Evolutionary conservation across 2,329 filamentous ascomycete species (phyloP).

Genomic region (Alternaria tenuissima): DNA sequence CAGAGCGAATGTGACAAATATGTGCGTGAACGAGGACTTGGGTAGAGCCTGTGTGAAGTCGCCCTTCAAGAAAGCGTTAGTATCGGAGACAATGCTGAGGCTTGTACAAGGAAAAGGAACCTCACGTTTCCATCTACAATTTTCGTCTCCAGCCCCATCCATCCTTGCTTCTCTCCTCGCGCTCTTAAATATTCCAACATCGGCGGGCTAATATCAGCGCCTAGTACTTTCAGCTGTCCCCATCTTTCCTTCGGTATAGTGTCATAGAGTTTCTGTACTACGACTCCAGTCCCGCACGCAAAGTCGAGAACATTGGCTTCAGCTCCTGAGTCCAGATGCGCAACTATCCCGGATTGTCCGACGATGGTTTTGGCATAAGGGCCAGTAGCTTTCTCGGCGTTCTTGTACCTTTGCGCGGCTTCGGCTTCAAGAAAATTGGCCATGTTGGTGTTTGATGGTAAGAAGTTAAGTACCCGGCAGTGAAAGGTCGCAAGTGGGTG

Average conservation of each 20-base stretch:
- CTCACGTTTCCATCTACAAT: constrained; percentile 28
- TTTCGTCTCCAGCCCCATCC: constrained; percentile 23
- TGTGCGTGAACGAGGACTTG: constrained; percentile 24
- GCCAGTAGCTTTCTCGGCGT: constrained; percentile 29
- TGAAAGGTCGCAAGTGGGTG: too few species aligned
- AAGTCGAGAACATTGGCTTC: constrained; percentile 33
- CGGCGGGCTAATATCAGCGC: constrained; percentile 29
- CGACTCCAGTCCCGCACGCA: constrained; percentile 37
- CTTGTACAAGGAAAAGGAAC: neutral
- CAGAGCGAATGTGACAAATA: constrained; percentile 37
- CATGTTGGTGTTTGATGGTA: neutral
- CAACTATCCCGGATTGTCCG: constrained; percentile 10
- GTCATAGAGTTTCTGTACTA: constrained; percentile 29
- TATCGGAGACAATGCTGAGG: neutral
- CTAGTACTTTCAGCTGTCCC: constrained; percentile 27
- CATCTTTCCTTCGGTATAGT: constrained; percentile 21
- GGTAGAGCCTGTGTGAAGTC: constrained; percentile 21
- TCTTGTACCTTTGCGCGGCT: constrained; percentile 28
- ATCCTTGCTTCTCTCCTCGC: constrained; percentile 27
- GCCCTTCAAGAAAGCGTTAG: neutral
- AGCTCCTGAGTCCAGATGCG: neutral
- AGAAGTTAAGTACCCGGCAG: neutral
- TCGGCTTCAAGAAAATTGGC: constrained; percentile 6
- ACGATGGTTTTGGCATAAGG: constrained; percentile 30
- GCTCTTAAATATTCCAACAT: constrained; percentile 32